A percentile compares a stretch with the other conserved stretches of the same genome.
These are phyloP conservation scores for Yamadazyma philogaea DNA, from an alignment of 805 yeast species.

Conservation along the genomic window DNA sequence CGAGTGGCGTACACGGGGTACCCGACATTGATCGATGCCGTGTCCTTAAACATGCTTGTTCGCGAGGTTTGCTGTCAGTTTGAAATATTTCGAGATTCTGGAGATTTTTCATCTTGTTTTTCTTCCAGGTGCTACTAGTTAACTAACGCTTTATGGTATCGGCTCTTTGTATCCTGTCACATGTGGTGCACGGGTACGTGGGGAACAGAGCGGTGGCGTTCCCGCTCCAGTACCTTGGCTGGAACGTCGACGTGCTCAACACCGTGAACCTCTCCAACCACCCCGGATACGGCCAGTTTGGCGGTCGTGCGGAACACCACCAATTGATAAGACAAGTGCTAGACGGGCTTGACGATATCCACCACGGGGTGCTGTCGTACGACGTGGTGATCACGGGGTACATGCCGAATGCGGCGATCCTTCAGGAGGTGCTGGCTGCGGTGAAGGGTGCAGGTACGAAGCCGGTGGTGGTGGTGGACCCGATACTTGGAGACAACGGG, in stretches of 20 bases:
- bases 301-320: conserved; percentile 45
- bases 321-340: conserved; percentile 25
- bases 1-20: conserved; percentile 82
- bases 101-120: not conserved
- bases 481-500: conserved; percentile 92
- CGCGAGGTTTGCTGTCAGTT: no score
- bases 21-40: conserved; percentile 45
- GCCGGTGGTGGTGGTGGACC: conserved; percentile 73
- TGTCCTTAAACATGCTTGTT: conserved; percentile 19
- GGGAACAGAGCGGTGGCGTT: conserved; percentile 67
- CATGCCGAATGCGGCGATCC: conserved; percentile 58
- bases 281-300: conserved; percentile 62
- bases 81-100: not conserved
- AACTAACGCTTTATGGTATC: not conserved
- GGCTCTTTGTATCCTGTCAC: conserved; percentile 60
- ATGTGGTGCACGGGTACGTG: conserved; percentile 71
- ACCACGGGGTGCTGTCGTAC: conserved; percentile 35
- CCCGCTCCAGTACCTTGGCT: conserved; percentile 61
- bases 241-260: conserved; percentile 67
- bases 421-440: conserved; percentile 44
- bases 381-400: conserved; percentile 79
- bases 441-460: conserved; percentile 22
- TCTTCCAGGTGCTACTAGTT: not conserved
- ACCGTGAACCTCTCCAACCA: conserved; percentile 68
- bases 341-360: conserved; percentile 36